A percentile compares a stretch with the other conserved stretches of the same genome.
Evolutionary conservation across 2,329 filamentous ascomycete genomes (phyloP).

Genomic region (Cladosporium sp.): DNA sequence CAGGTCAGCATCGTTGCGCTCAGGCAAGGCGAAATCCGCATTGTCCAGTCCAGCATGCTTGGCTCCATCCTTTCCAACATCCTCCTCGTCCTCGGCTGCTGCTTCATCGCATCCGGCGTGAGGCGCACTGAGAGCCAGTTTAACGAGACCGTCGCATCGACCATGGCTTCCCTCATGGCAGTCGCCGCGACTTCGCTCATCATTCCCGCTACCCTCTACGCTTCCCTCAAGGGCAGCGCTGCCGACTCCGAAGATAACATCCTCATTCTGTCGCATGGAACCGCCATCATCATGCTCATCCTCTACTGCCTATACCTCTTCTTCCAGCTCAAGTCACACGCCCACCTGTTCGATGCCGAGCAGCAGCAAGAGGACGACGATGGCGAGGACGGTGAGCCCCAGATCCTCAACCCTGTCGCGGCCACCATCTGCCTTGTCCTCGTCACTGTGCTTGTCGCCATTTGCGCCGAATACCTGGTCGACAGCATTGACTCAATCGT

Average conservation of each 20-base stretch:
- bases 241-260: constrained; percentile 46
- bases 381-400: constrained; percentile 37
- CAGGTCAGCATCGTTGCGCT: constrained; percentile 92
- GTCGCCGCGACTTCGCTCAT: constrained; percentile 56
- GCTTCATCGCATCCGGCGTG: constrained; percentile 53
- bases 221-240: constrained; percentile 44
- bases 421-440: constrained; percentile 49
- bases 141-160: constrained; percentile 74
- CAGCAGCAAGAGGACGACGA: constrained; percentile 31
- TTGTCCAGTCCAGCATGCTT: constrained; percentile 97
- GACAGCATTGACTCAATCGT: constrained; percentile 57
- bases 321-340: constrained; percentile 56
- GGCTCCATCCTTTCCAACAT: constrained; percentile 95
- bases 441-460: constrained; percentile 50
- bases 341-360: constrained; percentile 49
- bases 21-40: constrained; percentile 79
- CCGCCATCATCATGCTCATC: constrained; percentile 54
- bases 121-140: constrained; percentile 54
- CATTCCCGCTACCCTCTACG: constrained; percentile 55
- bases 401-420: constrained; percentile 47
- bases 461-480: constrained; percentile 57
- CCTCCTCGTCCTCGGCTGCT: constrained; percentile 66
- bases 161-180: constrained; percentile 64
- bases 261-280: constrained; percentile 54
- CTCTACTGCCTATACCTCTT: constrained; percentile 57